phyloP scores from a whole-genome alignment of 805 yeast genomes.

The Wickerhamiella cacticola region DNA sequence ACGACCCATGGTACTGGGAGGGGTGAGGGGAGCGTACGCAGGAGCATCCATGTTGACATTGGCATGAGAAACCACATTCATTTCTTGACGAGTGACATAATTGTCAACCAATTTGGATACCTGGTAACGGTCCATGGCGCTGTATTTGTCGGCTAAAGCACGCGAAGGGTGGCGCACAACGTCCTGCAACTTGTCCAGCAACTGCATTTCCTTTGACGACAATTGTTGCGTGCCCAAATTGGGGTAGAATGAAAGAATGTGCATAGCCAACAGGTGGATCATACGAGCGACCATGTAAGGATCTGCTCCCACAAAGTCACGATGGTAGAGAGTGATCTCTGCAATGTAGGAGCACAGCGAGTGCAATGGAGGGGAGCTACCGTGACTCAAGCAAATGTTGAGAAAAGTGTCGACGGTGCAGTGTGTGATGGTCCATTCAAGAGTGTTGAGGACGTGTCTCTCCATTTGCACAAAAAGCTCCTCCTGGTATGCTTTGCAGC shows the following conservation, averaged over 20 bases:
- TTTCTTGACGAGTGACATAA: conserved; percentile 26
- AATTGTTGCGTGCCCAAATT: conserved; percentile 10
- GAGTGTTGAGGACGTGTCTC: conserved; percentile 52
- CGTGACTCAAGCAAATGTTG: conserved; percentile 21
- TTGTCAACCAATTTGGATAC: conserved; percentile 27
- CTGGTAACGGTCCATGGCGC: conserved; percentile 25
- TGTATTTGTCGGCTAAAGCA: conserved; percentile 32
- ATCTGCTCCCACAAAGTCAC: conserved; percentile 27
- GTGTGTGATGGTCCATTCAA: conserved; percentile 57
- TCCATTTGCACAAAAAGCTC: conserved; percentile 60
- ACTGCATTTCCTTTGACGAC: conserved; percentile 22
- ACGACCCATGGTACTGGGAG: conserved; percentile 12
- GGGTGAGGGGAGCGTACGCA: conserved; percentile 13
- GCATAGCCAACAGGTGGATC: conserved; percentile 26
- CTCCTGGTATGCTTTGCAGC: conserved; percentile 51
- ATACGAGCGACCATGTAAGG: conserved; percentile 27
- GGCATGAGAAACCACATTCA: conserved; percentile 14
- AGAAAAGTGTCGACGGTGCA: conserved; percentile 41
- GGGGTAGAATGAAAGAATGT: conserved; percentile 19
- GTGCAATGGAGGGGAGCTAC: conserved; percentile 23
- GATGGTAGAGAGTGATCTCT: conserved; percentile 30
- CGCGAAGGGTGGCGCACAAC: conserved; percentile 29
- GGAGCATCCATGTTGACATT: conserved; percentile 6
- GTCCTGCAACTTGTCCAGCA: conserved; percentile 29
- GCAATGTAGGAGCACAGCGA: conserved; percentile 28